phyloP scores from a whole-genome alignment of 2,329 filamentous ascomycete species.

The Alternaria sp. region DNA sequence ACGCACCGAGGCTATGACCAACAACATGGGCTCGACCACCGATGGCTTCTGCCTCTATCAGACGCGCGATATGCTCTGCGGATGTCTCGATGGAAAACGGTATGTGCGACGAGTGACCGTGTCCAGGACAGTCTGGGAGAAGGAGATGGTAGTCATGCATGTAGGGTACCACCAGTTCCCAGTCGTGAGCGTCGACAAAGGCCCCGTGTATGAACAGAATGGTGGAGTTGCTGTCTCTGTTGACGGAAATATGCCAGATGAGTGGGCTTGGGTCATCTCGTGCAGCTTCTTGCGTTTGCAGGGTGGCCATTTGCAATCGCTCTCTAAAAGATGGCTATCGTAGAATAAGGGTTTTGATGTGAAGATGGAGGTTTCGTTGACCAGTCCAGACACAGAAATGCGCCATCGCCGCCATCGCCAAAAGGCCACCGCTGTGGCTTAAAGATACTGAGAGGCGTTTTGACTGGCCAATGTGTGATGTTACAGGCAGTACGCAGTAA shows the following conservation, averaged over 20 bases:
- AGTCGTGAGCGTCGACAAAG: not conserved
- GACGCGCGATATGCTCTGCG: not conserved
- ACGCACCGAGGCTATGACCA: not conserved
- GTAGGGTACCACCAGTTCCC: not conserved
- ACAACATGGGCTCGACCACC: not conserved
- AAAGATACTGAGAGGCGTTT: not conserved
- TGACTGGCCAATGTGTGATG: not conserved
- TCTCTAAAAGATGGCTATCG: not conserved
- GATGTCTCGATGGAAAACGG: not conserved
- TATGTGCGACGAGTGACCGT: not conserved
- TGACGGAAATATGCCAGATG: not conserved
- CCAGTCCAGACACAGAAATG: not conserved
- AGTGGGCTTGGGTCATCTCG: fast-evolving
- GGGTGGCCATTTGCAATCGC: not conserved
- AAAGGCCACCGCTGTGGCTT: not conserved
- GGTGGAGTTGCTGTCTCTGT: not conserved
- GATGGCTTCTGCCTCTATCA: not conserved
- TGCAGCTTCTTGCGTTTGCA: not conserved
- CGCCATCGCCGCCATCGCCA: not conserved
- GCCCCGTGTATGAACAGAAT: not conserved
- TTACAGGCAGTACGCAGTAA: not conserved
- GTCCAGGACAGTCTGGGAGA: not conserved
- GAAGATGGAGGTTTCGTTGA: not conserved
- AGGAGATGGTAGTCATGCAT: not conserved
- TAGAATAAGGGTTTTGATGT: not conserved